Evolutionary conservation across 441 rosid species (phyloP).

Genomic region (Corymbia citriodora): DNA sequence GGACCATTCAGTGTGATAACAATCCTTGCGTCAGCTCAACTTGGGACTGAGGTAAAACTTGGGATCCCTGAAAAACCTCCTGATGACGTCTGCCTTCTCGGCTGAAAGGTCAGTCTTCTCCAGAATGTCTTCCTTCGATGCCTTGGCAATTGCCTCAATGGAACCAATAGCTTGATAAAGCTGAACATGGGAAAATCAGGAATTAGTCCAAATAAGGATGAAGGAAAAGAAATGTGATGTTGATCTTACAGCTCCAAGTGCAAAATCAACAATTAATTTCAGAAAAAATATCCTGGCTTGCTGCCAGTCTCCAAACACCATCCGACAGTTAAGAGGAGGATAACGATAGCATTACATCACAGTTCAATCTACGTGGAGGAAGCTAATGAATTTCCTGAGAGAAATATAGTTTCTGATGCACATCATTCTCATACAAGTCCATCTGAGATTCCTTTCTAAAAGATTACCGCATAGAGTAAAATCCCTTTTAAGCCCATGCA

Average conservation of each 20-base stretch:
- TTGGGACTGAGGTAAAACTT: conserved; percentile 61
- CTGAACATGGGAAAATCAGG: conserved; percentile 28
- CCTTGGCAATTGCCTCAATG: conserved; percentile 72
- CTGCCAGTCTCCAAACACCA: not conserved
- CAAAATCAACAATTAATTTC: not conserved
- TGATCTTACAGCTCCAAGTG: not conserved
- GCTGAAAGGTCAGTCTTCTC: conserved; percentile 82
- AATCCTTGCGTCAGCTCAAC: conserved; percentile 27
- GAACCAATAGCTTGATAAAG: conserved; percentile 90
- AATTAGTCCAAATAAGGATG: not conserved
- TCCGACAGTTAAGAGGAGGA: fast-evolving
- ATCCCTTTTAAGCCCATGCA: not conserved
- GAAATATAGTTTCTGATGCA: not conserved
- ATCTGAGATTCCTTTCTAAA: not conserved
- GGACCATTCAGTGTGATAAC: not conserved
- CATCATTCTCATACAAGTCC: not conserved
- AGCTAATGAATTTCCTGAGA: not conserved
- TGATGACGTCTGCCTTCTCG: conserved; percentile 61
- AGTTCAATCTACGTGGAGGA: not conserved
- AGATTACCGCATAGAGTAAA: not conserved
- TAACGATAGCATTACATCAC: not conserved
- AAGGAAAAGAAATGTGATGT: not conserved
- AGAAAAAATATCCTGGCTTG: not conserved
- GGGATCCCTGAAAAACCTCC: conserved; percentile 72
- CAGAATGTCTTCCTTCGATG: conserved; percentile 62